phyloP scores from a whole-genome alignment of 1,284 basidiomycete genomes.

The Salmacisia buchloeana region DNA sequence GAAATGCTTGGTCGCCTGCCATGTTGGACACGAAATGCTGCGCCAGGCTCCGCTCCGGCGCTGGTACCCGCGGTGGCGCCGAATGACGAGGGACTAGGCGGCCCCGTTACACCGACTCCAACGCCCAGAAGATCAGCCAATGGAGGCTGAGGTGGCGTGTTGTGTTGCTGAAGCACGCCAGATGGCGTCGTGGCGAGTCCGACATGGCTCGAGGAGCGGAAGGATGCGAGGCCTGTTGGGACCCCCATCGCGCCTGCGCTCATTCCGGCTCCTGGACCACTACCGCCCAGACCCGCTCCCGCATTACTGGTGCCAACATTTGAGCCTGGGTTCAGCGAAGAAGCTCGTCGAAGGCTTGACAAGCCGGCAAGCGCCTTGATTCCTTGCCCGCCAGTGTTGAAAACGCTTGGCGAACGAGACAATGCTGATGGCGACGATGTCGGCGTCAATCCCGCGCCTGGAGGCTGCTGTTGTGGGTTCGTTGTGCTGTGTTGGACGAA shows the following conservation, averaged over 20 bases:
- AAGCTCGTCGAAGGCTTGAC: constrained; percentile 25
- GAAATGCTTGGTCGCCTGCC: background rate
- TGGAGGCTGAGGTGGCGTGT: background rate
- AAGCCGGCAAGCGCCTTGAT: constrained; percentile 32
- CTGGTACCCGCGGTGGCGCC: background rate
- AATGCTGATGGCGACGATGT: background rate
- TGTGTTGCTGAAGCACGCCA: background rate
- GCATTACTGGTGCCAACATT: background rate
- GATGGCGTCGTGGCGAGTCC: background rate
- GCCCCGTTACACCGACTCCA: background rate
- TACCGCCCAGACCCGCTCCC: constrained; percentile 5
- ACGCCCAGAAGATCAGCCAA: background rate
- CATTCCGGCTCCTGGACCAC: background rate
- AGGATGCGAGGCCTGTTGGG: constrained; percentile 14
- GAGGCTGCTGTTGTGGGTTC: background rate
- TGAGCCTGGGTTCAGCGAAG: background rate
- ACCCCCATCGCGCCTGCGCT: background rate
- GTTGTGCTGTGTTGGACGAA: no score
- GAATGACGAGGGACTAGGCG: background rate
- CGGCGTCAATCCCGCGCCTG: background rate
- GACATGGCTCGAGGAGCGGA: background rate
- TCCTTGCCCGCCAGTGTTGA: constrained; percentile 26
- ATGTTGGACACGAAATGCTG: background rate
- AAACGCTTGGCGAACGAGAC: constrained; percentile 33
- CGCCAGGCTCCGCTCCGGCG: background rate